Base-by-base conservation (phyloP, 768 basidiomycete species). In the Psilocybe tampanensis region DNA sequence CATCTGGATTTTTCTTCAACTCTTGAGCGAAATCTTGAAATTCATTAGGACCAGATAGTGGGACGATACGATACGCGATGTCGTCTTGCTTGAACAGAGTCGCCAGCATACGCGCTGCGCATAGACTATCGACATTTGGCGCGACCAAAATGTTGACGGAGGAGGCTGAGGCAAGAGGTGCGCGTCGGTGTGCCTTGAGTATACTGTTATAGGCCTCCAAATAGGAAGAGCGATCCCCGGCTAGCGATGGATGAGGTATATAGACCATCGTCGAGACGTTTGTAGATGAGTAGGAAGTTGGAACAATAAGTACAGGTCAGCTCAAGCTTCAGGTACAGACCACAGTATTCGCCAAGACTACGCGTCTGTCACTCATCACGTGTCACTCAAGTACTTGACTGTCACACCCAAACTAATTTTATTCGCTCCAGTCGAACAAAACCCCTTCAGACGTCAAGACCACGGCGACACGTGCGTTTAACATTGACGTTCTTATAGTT, bases 71-170 rank as follows among this genome's bases (percentile, higher is more conserved):
- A 72, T 98, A 90, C 70, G 90, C 88, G 41, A 98, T 85, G 64
- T 96, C 94, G 78, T 99, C 97, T 64, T 95, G 92, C 64, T 86
- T 90, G 74, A 99, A 86, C 17, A 99, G 77, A 32, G 88, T 87
- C 11, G 90, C 88, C 44, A 98, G 83, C 85, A 98, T 96, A 44
- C 88, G 84, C 4, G 92, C 88, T 9, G 94, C 94, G 69, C 94
- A 95, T 6, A 98, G 77, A 4, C 92, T 92, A 74, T 99, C 96
- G 50, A 95, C 91, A 68, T 95, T 92, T 9, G 94, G 90, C 2
- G 92, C 87, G 44, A 92, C 93, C 54, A 95, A 85, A 47, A 96
- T 81, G 62, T 92, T 83, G 59, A 95, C 86, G 1, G 92, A 92
- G 9, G 92, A 88, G 1, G 91, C 92, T 2, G 92, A 87, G 12